Percentiles rank a stretch among this genome's conserved stretches.
phyloP scores from a whole-genome alignment of 257 asterid species.

The Solanum arcanum region DNA sequence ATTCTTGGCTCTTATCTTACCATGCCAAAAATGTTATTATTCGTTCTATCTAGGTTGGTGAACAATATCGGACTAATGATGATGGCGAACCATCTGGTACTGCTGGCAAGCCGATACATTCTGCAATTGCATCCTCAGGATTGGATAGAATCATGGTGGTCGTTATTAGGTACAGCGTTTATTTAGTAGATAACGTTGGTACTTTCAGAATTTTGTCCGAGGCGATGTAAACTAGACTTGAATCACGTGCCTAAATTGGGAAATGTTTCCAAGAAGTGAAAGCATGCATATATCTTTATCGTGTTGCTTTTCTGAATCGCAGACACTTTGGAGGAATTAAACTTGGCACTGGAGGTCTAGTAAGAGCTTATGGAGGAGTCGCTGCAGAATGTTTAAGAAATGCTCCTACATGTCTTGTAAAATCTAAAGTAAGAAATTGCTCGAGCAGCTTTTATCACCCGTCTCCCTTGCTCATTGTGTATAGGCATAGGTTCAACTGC shows the following conservation, averaged over 20 bases:
- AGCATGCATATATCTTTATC: background rate
- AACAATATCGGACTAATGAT: slow-evolving; percentile 74
- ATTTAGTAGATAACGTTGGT: background rate
- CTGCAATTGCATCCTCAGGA: slow-evolving; percentile 79
- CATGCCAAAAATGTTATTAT: background rate
- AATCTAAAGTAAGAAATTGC: slow-evolving; percentile 55
- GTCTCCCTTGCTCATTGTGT: background rate
- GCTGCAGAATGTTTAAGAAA: slow-evolving; percentile 80
- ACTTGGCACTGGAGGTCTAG: slow-evolving; percentile 97
- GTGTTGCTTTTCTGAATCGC: background rate
- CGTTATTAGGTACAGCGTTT: slow-evolving; percentile 48
- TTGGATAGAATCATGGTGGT: slow-evolving; percentile 88
- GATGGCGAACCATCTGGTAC: slow-evolving; percentile 99
- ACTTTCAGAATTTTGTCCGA: background rate
- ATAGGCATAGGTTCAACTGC: background rate
- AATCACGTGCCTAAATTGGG: background rate
- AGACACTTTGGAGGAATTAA: slow-evolving; percentile 95
- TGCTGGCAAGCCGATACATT: slow-evolving; percentile 89
- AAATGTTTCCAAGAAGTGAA: background rate
- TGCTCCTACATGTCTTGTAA: slow-evolving; percentile 66
- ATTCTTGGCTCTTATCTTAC: background rate
- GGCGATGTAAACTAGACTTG: background rate
- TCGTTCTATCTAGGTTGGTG: slow-evolving; percentile 55
- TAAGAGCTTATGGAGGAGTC: slow-evolving; percentile 94
- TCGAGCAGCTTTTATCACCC: background rate